These are phyloP conservation scores for Phytophthora cryptogea DNA, from an alignment of 352 stramenopile genomes.

Conservation along the genomic window DNA sequence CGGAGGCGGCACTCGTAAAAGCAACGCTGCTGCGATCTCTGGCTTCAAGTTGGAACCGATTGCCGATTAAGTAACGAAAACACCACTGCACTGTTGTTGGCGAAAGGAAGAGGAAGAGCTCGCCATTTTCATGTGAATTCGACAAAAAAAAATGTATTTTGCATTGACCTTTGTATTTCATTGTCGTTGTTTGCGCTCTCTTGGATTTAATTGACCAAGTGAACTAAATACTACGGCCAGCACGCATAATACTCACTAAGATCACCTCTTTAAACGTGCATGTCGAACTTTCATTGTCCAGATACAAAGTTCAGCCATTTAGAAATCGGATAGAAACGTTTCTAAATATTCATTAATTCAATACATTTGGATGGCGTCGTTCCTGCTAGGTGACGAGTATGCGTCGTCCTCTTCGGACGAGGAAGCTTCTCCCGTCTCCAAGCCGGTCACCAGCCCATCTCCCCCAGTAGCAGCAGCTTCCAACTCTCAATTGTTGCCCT, in stretches of 20 bases:
- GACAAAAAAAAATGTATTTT: no score
- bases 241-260: no score
- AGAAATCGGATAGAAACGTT: no score
- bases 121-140: no score
- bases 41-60: slow-evolving; percentile 35
- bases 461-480: neutral
- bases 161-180: no score
- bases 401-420: slow-evolving; percentile 52
- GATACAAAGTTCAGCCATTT: no score
- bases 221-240: no score
- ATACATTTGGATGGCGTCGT: slow-evolving; percentile 35
- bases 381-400: slow-evolving; percentile 68
- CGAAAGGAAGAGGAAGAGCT: no score
- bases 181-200: no score
- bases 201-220: no score
- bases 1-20: slow-evolving; percentile 30
- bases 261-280: neutral
- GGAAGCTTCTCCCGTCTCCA: slow-evolving; percentile 9
- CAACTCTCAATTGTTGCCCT: slow-evolving; percentile 32
- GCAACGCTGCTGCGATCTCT: slow-evolving; percentile 43
- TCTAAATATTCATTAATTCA: no score
- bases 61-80: slow-evolving; percentile 1
- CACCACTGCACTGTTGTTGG: neutral
- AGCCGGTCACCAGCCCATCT: neutral
- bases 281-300: no score